Base-by-base conservation (phyloP, 768 basidiomycete genomes). In the Leccinum incarnatum region DNA sequence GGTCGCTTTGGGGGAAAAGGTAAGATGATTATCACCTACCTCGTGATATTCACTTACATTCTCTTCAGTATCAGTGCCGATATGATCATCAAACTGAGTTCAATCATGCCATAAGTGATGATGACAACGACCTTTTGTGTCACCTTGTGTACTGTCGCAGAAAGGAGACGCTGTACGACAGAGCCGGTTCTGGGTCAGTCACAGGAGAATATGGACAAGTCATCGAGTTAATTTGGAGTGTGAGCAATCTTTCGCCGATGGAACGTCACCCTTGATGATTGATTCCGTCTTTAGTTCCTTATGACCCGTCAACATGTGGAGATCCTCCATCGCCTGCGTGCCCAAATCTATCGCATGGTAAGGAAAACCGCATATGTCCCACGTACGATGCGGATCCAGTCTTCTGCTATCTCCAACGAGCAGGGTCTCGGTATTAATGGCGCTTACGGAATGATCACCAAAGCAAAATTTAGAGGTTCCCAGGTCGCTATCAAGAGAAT, bases 401-500 rank as follows among this genome's bases (percentile, higher is more conserved):
- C 4, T 25, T 7, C 48, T 10, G 55, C 53, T 21, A 48, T 59
- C 34, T 49, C 48, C 2, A 30, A 46, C n/a, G 27, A 11, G 48
- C 51, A 9, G 1, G 1, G 1, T 27, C 29, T 60, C n/a, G 54
- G 25, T 29, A 32, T 32, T 4, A 4, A 32, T 8, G 70, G 73
- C 2, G 68, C 61, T 17, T 61, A 64, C 21, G 68, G 66, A 29
- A 55, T 54, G 37, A 58, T 74, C 5, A 65, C 58, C 50, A 61
- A 32, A 27, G 74, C 63, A 45, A 56, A 0, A 23, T 60, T 59
- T 53, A 29, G 56, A 15, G 56, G 61, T 5, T 25, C 11, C 12
- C 37, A 50, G n/a, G 66, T 76, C 14, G 65, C 58, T 2, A 57
- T 75, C 62, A 75, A 75, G 61, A 66, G 10, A 32, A 58, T 69